Base-by-base conservation (phyloP, 129 eudicot species). In the Rutidosis leptorrhynchoides region DNA sequence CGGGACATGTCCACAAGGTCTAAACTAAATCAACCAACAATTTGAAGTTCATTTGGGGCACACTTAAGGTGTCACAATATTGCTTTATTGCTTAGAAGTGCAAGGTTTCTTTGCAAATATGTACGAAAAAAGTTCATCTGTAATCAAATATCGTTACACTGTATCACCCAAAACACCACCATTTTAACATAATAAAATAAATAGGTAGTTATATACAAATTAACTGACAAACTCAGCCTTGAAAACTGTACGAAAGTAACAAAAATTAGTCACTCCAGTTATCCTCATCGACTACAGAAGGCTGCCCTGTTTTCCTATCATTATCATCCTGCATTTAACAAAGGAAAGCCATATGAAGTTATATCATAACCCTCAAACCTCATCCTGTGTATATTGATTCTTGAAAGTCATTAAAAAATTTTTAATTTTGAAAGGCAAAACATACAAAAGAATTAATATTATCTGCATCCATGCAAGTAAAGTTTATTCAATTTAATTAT, bases 191-290 rank as follows among this genome's bases (percentile, higher is more conserved):
- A 35, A 22, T 30, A 24, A 27, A 58, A 1, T 9, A n/a, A n/a
- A n/a, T n/a, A n/a, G n/a, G 0, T 64, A 73, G 10, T n/a, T 30
- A 61, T 24, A 58, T 67, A 75, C 64, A 61, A 21, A 19, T 59
- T 15, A 66, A 26, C 19, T 23, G 45, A 69, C 27, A 27, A 16
- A 37, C 8, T 65, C 40, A 51, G 40, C n/a, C 46, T 15, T 23
- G 21, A 54, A 20, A 64, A 29, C 45, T 5, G 32, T 65, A 65
- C 55, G 43, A 51, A 60, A 26, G 32, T 23, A 32, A 58, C 33
- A 66, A 32, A 20, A 43, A 64, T 83, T 71, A 93, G 69, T 93
- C 96, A 64, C 99, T 93, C 99, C 99, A 89, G 72, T 84, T 88
- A 82, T 93, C 99, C 73, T 86, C 79, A 66, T 93, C 99, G 56